These are phyloP conservation scores for Colletotrichum phormii DNA, from an alignment of 2,329 filamentous ascomycete genomes.

Conservation along the genomic window DNA sequence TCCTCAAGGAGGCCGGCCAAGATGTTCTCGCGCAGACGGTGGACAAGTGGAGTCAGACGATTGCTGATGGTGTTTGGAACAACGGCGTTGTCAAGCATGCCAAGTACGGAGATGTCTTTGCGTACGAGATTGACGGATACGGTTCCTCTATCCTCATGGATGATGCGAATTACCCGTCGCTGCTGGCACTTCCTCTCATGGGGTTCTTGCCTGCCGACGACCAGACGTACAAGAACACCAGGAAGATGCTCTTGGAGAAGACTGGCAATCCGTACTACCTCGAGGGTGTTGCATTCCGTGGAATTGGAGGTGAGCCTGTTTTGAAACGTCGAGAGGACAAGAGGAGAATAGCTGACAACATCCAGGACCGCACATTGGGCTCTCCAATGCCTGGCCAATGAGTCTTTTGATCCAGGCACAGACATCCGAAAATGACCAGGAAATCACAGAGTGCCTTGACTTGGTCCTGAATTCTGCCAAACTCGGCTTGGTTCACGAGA, in stretches of 20 bases:
- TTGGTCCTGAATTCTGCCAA: slow-evolving; percentile 80
- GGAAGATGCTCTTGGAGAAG: slow-evolving; percentile 79
- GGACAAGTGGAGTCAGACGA: slow-evolving; percentile 68
- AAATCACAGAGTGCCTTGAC: slow-evolving; percentile 80
- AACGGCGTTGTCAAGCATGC: slow-evolving; percentile 84
- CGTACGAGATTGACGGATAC: slow-evolving; percentile 90
- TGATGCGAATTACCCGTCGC: slow-evolving; percentile 86
- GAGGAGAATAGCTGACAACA: background rate
- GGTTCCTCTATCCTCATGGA: slow-evolving; percentile 88
- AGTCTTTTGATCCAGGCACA: slow-evolving; percentile 90
- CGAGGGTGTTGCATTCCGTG: slow-evolving; percentile 79
- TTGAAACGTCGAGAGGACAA: too few relatives aligned
- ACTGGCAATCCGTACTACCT: slow-evolving; percentile 90
- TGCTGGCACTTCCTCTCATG: slow-evolving; percentile 82
- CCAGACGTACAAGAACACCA: slow-evolving; percentile 85
- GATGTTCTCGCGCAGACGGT: slow-evolving; percentile 65
- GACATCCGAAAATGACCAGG: slow-evolving; percentile 84
- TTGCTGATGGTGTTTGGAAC: slow-evolving; percentile 83
- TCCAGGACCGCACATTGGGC: slow-evolving; percentile 75
- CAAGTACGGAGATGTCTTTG: slow-evolving; percentile 82
- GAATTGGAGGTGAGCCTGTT: slow-evolving; percentile 79
- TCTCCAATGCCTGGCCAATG: slow-evolving; percentile 98
- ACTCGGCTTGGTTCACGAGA: slow-evolving; percentile 91
- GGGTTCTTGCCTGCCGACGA: slow-evolving; percentile 77
- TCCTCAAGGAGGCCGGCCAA: slow-evolving; percentile 74